A percentile compares a stretch with the other conserved stretches of the same genome.
These are phyloP conservation scores for Colletotrichum sp. DNA, from an alignment of 2,329 filamentous ascomycete species.

Conservation along the genomic window DNA sequence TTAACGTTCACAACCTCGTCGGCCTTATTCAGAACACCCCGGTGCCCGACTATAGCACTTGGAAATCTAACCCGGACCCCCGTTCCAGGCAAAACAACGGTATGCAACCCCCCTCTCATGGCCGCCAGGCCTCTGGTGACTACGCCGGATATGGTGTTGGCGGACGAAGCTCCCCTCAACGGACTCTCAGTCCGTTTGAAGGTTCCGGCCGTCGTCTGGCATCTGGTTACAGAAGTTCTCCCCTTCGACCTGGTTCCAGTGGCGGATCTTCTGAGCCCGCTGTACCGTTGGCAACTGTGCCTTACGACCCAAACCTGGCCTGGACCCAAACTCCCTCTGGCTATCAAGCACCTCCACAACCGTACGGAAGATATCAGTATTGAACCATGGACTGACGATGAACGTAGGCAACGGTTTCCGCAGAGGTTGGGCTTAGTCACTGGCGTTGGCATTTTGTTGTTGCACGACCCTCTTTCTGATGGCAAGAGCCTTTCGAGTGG, in stretches of 20 bases:
- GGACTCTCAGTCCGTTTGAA: constrained; percentile 55
- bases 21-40: constrained; percentile 72
- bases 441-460: neutral
- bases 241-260: constrained; percentile 53
- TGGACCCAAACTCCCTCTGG: constrained; percentile 34
- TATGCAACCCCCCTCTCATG: constrained; percentile 41
- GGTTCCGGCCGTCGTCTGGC: constrained; percentile 39
- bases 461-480: neutral
- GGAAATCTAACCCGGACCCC: constrained; percentile 49
- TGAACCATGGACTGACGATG: constrained; percentile 21
- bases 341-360: constrained; percentile 37
- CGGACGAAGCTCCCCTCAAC: constrained; percentile 21
- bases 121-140: constrained; percentile 48
- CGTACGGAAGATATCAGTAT: constrained; percentile 41
- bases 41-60: constrained; percentile 65
- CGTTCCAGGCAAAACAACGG: constrained; percentile 32
- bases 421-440: constrained; percentile 1
- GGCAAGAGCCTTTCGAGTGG: neutral
- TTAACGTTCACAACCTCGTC: constrained; percentile 75
- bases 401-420: constrained; percentile 12
- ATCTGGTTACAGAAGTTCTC: constrained; percentile 56
- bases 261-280: constrained; percentile 46
- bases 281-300: constrained; percentile 25
- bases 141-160: constrained; percentile 33
- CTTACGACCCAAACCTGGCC: constrained; percentile 22